Base-by-base conservation (phyloP, 2,329 filamentous ascomycete species). In the Penicillium occitanis region DNA sequence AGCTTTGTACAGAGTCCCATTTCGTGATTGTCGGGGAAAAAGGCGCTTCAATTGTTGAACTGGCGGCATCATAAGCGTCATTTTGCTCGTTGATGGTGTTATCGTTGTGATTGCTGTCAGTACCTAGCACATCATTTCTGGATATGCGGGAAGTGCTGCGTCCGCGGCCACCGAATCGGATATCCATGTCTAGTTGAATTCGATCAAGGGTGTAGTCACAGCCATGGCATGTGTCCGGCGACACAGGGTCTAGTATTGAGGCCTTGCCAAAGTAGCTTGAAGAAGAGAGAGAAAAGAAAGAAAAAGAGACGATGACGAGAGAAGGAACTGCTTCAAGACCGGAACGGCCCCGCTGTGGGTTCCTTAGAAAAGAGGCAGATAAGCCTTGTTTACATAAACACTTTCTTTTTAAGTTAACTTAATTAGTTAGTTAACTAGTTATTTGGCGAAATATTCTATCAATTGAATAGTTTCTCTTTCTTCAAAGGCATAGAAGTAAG, bases 1-100 rank as follows among this genome's bases (percentile, higher is more conserved):
- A 73, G 61, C 72, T 73, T 63, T 73, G 70, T 5, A 75, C 44
- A 37, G 64, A 50, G 8, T 66, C 64, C 51, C 57, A 37, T 46
- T 62, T 66, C 28, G 64, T 42, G 33, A 50, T 59, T 48, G 64
- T 33, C 33, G 28, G 19, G 3, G 51, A 40, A 22, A 22, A 50
- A 25, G 50, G 63, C 13, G 46, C 48, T 22, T 37, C 42, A 46
- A 33, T 46, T 22, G 48, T 22, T 19, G 64, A 66, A 37, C 25
- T 53, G 30, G 19, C 42, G 1, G 14, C 11, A 37, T 37, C 42
- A 25, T 8, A 37, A 61, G 51, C 53, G 61, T 64, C 57, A 64
- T 65, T 57, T n/a, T 59, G 44, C 5, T 63, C 53, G 61, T 11
- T 35, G 33, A 61, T 53, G 64, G 11, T 63, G 64, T 30, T 59